A percentile compares a stretch with the other conserved stretches of the same genome.
Evolutionary conservation across 2,329 filamentous ascomycete species (phyloP).

Genomic region (Neoarthrinium moseri): DNA sequence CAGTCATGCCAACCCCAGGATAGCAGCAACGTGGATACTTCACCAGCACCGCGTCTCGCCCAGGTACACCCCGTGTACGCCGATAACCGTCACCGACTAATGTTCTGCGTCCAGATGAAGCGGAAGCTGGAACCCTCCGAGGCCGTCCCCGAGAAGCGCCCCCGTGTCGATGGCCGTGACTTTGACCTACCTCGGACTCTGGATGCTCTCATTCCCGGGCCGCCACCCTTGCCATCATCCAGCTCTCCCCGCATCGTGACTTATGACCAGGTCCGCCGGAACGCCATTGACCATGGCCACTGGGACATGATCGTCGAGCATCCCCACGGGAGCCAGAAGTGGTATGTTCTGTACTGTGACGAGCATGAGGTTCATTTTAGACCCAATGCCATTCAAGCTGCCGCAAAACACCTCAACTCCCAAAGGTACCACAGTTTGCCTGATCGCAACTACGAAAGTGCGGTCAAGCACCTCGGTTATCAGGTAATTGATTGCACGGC

Average conservation of each 20-base stretch:
- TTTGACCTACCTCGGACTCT: not conserved
- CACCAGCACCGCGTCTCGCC: no score
- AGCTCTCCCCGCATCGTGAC: not conserved
- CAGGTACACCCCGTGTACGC: no score
- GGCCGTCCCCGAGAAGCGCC: no score
- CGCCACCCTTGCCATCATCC: not conserved
- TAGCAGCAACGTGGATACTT: no score
- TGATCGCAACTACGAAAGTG: conserved; percentile 26
- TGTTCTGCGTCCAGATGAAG: no score
- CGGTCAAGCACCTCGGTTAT: conserved; percentile 32
- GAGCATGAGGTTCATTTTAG: conserved; percentile 36
- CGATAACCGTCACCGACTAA: no score
- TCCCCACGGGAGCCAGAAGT: conserved; percentile 22
- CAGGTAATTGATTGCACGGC: conserved; percentile 30
- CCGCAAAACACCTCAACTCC: conserved; percentile 36
- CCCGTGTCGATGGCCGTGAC: no score
- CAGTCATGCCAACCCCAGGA: no score
- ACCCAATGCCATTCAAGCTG: conserved; percentile 30
- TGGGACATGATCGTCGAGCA: conserved; percentile 28
- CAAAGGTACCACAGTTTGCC: conserved; percentile 26
- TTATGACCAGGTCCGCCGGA: conserved; percentile 13
- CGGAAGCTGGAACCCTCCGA: no score
- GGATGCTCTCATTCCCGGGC: not conserved
- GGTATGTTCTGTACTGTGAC: conserved; percentile 39
- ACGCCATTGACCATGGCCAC: conserved; percentile 7